Percentiles rank a stretch among this genome's conserved stretches.
phyloP scores from a whole-genome alignment of 2,329 filamentous ascomycete genomes.

The Incumbomyces lentus region DNA sequence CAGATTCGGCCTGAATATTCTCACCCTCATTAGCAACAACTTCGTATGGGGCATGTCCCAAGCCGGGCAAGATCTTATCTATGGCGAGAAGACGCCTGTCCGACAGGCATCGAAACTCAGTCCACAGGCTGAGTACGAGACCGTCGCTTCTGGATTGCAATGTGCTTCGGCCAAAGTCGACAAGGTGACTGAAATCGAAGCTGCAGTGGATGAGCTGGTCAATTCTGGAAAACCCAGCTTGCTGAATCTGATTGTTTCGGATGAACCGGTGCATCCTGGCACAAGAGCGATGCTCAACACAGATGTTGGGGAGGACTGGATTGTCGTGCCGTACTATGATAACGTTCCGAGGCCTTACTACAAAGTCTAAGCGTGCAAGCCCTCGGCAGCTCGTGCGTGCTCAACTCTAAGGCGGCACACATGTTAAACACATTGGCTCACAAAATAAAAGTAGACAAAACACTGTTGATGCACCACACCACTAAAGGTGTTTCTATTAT shows the following conservation, averaged over 20 bases:
- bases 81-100: constrained; percentile 24
- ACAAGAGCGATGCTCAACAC: constrained; percentile 33
- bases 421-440: no score
- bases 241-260: constrained; percentile 34
- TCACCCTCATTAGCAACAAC: constrained; percentile 38
- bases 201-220: constrained; percentile 26
- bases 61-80: constrained; percentile 37
- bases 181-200: constrained; percentile 21
- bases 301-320: constrained; percentile 32
- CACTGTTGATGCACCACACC: no score
- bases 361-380: neutral
- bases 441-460: no score
- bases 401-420: no score
- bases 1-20: constrained; percentile 29
- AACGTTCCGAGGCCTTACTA: constrained; percentile 30
- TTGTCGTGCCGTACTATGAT: constrained; percentile 41
- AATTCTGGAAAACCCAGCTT: constrained; percentile 24
- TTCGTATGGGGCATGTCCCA: constrained; percentile 37
- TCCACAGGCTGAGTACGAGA: constrained; percentile 28
- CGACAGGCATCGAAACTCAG: constrained; percentile 26
- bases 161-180: constrained; percentile 22
- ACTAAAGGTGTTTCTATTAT: no score
- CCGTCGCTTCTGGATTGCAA: constrained; percentile 34
- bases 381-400: no score
- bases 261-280: constrained; percentile 22